These are phyloP conservation scores for Rhododendron simsii DNA, from an alignment of 148 eudicot genomes.

Conservation along the genomic window DNA sequence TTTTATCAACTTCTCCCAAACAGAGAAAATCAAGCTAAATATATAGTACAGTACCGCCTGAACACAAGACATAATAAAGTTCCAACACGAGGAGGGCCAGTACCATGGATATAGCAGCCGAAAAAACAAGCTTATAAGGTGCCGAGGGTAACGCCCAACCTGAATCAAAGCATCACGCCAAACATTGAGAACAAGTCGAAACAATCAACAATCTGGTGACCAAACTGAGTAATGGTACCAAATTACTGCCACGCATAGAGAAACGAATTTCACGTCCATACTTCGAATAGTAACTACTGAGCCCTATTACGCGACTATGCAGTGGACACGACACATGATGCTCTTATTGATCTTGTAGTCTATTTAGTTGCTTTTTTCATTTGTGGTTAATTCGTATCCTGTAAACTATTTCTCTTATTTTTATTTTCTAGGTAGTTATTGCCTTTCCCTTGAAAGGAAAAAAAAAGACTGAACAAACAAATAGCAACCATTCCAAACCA, in stretches of 20 bases:
- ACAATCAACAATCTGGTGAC: not conserved
- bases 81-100: slow-evolving; percentile 99
- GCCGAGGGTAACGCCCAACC: slow-evolving; percentile 91
- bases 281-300: not conserved
- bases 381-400: not conserved
- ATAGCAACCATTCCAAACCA: not conserved
- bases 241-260: not conserved
- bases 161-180: slow-evolving; percentile 22
- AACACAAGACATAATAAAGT: slow-evolving; percentile 64
- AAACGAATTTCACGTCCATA: not conserved
- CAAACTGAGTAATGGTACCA: not conserved
- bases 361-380: not conserved
- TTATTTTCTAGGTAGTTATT: not conserved
- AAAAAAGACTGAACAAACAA: not conserved
- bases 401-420: not conserved
- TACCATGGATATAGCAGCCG: slow-evolving; percentile 95
- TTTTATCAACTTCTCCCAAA: slow-evolving; percentile 55
- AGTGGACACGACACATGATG: not conserved
- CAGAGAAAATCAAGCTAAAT: slow-evolving; percentile 47
- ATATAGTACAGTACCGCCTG: slow-evolving; percentile 57
- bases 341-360: not conserved
- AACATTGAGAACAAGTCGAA: not conserved
- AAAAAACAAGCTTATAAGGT: slow-evolving; percentile 80
- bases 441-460: not conserved
- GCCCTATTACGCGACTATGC: not conserved